Percentiles rank a stretch among this genome's conserved stretches.
These are phyloP conservation scores for Pythium chondricola DNA, from an alignment of 352 stramenopile species.

Conservation along the genomic window DNA sequence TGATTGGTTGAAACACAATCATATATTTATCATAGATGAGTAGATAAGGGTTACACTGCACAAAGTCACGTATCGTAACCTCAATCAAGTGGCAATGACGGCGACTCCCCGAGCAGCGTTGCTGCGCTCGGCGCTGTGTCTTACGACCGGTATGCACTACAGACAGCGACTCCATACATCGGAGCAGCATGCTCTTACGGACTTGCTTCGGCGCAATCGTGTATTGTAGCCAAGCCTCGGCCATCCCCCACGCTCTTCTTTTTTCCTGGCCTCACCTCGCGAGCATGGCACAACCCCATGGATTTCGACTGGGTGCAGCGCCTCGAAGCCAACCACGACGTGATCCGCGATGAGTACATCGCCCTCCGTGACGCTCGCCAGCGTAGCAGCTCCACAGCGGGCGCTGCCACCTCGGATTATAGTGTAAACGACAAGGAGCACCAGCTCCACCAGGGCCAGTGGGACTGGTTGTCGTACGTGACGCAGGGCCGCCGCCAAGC, in stretches of 20 bases:
- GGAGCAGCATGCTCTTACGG: too few relatives aligned
- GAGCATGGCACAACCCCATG: constrained; percentile 48
- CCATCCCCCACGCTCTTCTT: constrained; percentile 76
- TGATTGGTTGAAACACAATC: too few relatives aligned
- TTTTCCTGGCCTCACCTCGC: constrained; percentile 64
- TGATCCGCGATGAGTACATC: constrained; percentile 57
- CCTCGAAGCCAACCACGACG: constrained; percentile 52
- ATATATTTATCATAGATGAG: too few relatives aligned
- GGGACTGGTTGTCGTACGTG: constrained; percentile 92
- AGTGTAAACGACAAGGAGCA: constrained; percentile 68
- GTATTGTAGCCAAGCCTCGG: constrained; percentile 60
- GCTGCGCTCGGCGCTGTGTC: constrained; percentile 66
- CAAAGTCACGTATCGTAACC: too few relatives aligned
- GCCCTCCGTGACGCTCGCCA: constrained; percentile 34
- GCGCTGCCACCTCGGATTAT: constrained; percentile 35
- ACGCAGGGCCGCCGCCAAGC: constrained; percentile 58
- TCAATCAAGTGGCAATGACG: too few relatives aligned
- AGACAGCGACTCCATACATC: too few relatives aligned
- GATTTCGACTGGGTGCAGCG: constrained; percentile 51
- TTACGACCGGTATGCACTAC: constrained; percentile 73
- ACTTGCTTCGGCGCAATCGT: too few relatives aligned
- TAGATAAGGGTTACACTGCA: too few relatives aligned
- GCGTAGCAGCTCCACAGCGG: background rate
- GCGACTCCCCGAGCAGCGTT: constrained; percentile 50
- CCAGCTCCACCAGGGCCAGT: constrained; percentile 76